A percentile compares a stretch with the other conserved stretches of the same genome.
Conservation (phyloP, 345 rosid species). For the Hevea brasiliensis region DNA sequence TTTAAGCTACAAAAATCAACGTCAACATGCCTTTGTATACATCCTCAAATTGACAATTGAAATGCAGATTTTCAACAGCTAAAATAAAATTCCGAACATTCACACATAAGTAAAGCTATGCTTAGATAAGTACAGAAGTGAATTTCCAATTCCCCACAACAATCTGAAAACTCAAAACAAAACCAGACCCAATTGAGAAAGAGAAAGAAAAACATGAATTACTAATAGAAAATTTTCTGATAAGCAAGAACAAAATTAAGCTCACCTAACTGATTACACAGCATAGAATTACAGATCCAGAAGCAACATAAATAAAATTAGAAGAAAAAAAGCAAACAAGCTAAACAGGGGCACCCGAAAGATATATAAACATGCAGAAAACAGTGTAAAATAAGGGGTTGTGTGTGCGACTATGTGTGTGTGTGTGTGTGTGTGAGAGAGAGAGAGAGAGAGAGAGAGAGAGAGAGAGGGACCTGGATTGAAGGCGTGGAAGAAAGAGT, state of each 20-base stretch:
- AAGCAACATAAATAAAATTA: not conserved
- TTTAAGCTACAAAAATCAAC: not conserved
- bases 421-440: too few relatives aligned
- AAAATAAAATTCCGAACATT: slow-evolving; percentile 10
- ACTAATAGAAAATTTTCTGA: not conserved
- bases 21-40: not conserved
- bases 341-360: not conserved
- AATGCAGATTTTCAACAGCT: too few relatives aligned
- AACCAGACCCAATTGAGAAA: slow-evolving; percentile 12
- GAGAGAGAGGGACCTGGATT: slow-evolving; percentile 28
- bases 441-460: too few relatives aligned
- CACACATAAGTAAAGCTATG: not conserved
- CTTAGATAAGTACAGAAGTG: not conserved
- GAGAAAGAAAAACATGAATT: not conserved
- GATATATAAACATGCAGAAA: not conserved
- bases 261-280: not conserved
- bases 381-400: not conserved
- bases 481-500: slow-evolving; percentile 35
- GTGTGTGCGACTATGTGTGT: too few relatives aligned
- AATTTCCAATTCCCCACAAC: not conserved
- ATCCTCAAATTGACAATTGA: not conserved
- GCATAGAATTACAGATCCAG: slow-evolving; percentile 1
- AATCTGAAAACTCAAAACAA: slow-evolving; percentile 10
- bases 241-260: not conserved
- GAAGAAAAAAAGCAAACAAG: too few relatives aligned